These are phyloP conservation scores for Blastocystis sp. DNA, from an alignment of 352 stramenopile species.

Conservation along the genomic window DNA sequence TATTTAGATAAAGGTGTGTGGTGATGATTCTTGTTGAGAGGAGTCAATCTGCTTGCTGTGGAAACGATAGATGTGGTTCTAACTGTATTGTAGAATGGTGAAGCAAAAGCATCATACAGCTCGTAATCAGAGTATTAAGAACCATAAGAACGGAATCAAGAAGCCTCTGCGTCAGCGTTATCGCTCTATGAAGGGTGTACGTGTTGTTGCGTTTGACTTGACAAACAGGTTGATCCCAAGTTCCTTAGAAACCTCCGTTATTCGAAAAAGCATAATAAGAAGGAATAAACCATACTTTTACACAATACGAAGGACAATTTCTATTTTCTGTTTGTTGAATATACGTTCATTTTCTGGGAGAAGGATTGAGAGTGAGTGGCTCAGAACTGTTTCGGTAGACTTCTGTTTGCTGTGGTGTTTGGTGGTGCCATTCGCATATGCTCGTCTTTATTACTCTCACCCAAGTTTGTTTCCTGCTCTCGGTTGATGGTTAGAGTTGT, in stretches of 20 bases:
- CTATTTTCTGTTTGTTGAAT: constrained; percentile 61
- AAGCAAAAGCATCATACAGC: constrained; percentile 83
- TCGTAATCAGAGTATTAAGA: constrained; percentile 81
- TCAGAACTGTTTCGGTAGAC: not conserved
- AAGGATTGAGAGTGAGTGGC: not conserved
- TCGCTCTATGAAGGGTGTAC: constrained; percentile 77
- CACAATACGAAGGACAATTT: constrained; percentile 52
- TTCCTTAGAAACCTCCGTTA: constrained; percentile 82
- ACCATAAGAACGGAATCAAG: constrained; percentile 81
- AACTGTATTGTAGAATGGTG: constrained; percentile 60
- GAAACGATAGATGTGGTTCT: not conserved
- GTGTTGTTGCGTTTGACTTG: not conserved
- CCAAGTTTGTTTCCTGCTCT: not conserved
- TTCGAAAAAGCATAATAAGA: constrained; percentile 83
- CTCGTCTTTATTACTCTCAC: constrained; percentile 54
- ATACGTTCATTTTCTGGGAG: not conserved
- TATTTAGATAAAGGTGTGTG: constrained; percentile 57
- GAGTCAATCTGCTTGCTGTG: too few species aligned
- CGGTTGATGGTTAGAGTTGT: constrained; percentile 61
- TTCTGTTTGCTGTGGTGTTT: not conserved
- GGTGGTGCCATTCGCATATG: constrained; percentile 1
- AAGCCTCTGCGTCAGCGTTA: constrained; percentile 81
- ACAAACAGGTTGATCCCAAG: constrained; percentile 78
- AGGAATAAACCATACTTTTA: constrained; percentile 66
- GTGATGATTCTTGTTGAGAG: not conserved